Percentiles rank a stretch among this genome's conserved stretches.
These are phyloP conservation scores for Termitomyces sp. DNA, from an alignment of 768 basidiomycete species.

Conservation along the genomic window DNA sequence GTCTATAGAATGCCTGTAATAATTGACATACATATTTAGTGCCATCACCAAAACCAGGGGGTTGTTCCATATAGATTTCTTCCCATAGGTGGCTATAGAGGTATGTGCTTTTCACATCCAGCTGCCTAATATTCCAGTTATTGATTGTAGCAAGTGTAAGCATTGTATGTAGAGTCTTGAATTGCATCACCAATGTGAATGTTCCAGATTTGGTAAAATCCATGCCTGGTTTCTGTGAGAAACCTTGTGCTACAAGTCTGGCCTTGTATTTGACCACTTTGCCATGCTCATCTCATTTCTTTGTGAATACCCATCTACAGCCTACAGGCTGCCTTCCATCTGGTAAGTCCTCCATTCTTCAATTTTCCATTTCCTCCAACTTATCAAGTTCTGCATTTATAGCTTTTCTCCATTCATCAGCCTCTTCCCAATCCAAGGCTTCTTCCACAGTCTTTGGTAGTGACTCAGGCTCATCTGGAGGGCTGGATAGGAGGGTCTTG, in stretches of 20 bases:
- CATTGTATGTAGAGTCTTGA: background rate
- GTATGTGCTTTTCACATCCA: background rate
- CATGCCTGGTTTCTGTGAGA: no score
- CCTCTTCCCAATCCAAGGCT: background rate
- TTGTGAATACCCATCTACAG: background rate
- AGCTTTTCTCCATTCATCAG: background rate
- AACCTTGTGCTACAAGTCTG: no score
- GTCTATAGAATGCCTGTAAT: background rate
- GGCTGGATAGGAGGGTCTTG: background rate
- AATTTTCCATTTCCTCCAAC: background rate
- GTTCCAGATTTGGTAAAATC: background rate
- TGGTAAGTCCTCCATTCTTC: background rate
- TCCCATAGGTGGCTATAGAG: background rate
- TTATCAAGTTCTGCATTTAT: background rate
- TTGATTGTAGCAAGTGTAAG: background rate
- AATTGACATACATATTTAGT: background rate
- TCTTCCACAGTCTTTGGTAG: background rate
- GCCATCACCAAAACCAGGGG: background rate
- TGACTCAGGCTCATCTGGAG: background rate
- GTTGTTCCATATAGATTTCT: background rate
- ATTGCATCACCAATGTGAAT: background rate
- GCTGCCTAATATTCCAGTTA: background rate
- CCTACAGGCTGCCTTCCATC: background rate
- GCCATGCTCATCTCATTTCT: background rate
- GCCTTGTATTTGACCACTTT: no score